Base-by-base conservation (phyloP, 768 basidiomycete species). In the Hygrophorus pudorinus region DNA sequence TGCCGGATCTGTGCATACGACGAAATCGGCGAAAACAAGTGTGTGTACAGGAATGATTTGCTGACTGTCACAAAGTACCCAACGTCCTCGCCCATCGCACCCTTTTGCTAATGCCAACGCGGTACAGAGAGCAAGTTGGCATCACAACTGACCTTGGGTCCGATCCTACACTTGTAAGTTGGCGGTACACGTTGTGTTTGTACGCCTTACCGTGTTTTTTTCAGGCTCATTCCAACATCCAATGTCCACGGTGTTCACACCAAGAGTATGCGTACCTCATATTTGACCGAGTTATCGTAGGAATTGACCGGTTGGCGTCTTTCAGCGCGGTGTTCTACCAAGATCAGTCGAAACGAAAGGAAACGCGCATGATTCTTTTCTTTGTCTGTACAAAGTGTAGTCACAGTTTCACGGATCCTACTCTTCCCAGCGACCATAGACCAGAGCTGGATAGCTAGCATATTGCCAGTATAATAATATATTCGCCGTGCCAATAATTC, bases 291-390 rank as follows among this genome's bases (percentile, higher is more conserved):
- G 31, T 29, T 41, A 13, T 30, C 4, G 16, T 38, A 14, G 13
- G 38, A 34, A 24, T 32, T 38, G 32, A 37, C 29, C 33, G 42
- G 31, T 47, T 38, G 20, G 42, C 45, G 45, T 14, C 37, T 40
- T 49, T n/a, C 56, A 98, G 93, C 57, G 79, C 89, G 41, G 93
- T 98, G 4, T 78, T 87, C 58, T 98, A 85, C 62, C 94, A 97
- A 62, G 94, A 97, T 63, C 94, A 98, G 60, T 96, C 91, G 13
- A 93, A 94, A 59, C 82, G 94, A 44, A 90, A 89, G 55, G 90
- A 94, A 59, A 97, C 94, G 1, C 76, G 86, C 2, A 94, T 94
- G 91, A 87, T 88, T 40, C 72, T 91, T 1, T 93, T 92, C 67
- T 93, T 80, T 58, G 88, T 91, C 37, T 93, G 89, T 59, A 76